Percentiles rank a stretch among this genome's conserved stretches.
These are phyloP conservation scores for Euclidium syriacum DNA, from an alignment of 345 rosid species.

Conservation along the genomic window DNA sequence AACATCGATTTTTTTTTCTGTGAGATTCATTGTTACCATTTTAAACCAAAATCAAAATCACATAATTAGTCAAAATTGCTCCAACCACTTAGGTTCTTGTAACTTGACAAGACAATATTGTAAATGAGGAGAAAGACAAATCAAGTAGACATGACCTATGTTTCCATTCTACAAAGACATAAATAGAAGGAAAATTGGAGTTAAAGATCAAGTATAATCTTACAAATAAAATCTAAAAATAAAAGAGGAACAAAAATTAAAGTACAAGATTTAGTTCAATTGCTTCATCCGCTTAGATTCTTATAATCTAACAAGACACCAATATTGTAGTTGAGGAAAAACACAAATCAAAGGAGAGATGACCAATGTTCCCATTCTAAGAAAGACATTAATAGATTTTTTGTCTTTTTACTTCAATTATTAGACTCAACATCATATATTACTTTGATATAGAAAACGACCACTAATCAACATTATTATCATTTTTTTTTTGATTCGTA, in stretches of 20 bases:
- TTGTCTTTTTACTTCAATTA: slow-evolving; percentile 4
- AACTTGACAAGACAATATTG: not conserved
- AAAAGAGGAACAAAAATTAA: no score
- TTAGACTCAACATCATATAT: not conserved
- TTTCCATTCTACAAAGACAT: slow-evolving; percentile 19
- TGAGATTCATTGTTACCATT: no score
- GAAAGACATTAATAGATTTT: slow-evolving; percentile 17
- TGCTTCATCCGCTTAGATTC: not conserved
- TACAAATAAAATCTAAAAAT: no score
- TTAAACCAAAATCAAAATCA: no score
- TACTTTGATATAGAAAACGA: not conserved
- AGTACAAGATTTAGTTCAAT: no score
- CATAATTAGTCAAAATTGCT: no score
- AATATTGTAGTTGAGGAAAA: not conserved
- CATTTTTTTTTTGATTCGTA: not conserved
- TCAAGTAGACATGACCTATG: slow-evolving; percentile 8
- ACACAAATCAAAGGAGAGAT: not conserved
- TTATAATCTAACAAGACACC: not conserved
- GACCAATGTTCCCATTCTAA: slow-evolving; percentile 18
- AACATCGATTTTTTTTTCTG: no score
- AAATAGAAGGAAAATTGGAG: no score
- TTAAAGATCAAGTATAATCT: no score
- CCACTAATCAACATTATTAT: slow-evolving; percentile 4
- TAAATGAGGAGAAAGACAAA: not conserved
- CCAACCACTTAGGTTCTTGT: not conserved